Base-by-base conservation (phyloP, 176 grass and related monocot genomes). In the Luzula sylvatica region DNA sequence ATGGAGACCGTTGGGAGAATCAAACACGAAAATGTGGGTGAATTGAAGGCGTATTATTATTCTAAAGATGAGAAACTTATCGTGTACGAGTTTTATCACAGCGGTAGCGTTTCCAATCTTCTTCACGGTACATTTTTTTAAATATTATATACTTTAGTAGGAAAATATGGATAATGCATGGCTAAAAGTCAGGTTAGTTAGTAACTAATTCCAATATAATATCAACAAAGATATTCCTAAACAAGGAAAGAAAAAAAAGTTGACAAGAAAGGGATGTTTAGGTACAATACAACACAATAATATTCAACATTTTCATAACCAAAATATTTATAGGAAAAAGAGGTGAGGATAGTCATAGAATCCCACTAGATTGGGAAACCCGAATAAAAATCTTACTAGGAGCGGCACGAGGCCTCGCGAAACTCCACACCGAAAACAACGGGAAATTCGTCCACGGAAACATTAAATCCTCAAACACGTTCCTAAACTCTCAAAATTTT, bases 61-160 rank as follows among this genome's bases (percentile, higher is more conserved):
- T 98, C 93, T 38, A 99, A 99, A 75, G 93, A 99, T 61, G 93
- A 99, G 75, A 99, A 99, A 72, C 76, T 99, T 26, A 80, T 87
- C 4, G 93, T 99, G 1, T 86, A 86, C 2, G 93, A 99, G 40
- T 86, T 66, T 54, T 87, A 77, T 53, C 71, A 28, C 55, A 65
- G 72, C 16, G 93, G 93, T 60, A 92, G 93, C 14, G 82, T 87
- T 6, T 90, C 86, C 65, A 89, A 67, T 55, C 79, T 92, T 59
- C 68, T 99, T 3, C 93, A 99, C 57, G 82, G 93, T 99, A 92
- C 46, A 44, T 0, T 68, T 55, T 57, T 3, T 59, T 19, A 8
- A 22, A 13, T 16, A 1, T 61, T 15, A n/a, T n/a, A n/a, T n/a
- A n/a, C n/a, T n/a, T n/a, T 2, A 35, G 30, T 35, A 7, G 30